Evolutionary conservation across 805 yeast species (phyloP), one percentile per base, ranked within the genome.

Genomic region (Saccharomyces kudriavzevii): DNA sequence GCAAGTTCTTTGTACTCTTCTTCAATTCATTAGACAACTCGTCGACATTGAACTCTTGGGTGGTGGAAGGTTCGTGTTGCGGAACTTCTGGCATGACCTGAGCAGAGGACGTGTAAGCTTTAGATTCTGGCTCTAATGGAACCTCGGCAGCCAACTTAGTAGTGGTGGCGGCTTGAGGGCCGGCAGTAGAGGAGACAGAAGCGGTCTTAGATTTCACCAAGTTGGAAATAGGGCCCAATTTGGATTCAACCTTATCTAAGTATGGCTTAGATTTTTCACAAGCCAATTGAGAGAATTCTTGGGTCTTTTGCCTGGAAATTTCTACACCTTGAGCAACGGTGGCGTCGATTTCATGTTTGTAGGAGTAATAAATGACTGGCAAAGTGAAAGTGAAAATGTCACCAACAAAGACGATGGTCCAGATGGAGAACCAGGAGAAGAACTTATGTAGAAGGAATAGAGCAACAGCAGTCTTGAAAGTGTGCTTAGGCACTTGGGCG

Each of bases 331-430:
- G 70, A 51, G 76, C 77, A 46, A 83, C 78, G 47, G 81, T 78
- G 49, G 81, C 80, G 70, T 86, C 89, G 65, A 91, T 86, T 75
- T 87, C 85, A 65, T 77, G 77, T 78, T 89, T 84, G 80, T 87
- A 83, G 60, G 78, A 77, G 62, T 80, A 73, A 77, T 91, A 92
- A 57, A 85, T 65, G 28, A 79, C 80, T 55, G 98, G 98, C 47
- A 80, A 74, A 47, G 95, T 71, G 78, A 92, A 92, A 14, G 85
- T 77, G 22, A 76, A 66, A 49, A 87, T 70, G 49, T 84, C 82
- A 47, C 81, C 69, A 49, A 80, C 67, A 60, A 85, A 75, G 29
- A 83, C 63, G 61, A 90, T 71, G 28, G 85, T 76, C 80, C 85
- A 86, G 54, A 91, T 70, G 25, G 95, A 81, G 69, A 90, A 75